Base-by-base conservation (phyloP, 495 filamentous ascomycete genomes). In the Corynascus novoguineensis region DNA sequence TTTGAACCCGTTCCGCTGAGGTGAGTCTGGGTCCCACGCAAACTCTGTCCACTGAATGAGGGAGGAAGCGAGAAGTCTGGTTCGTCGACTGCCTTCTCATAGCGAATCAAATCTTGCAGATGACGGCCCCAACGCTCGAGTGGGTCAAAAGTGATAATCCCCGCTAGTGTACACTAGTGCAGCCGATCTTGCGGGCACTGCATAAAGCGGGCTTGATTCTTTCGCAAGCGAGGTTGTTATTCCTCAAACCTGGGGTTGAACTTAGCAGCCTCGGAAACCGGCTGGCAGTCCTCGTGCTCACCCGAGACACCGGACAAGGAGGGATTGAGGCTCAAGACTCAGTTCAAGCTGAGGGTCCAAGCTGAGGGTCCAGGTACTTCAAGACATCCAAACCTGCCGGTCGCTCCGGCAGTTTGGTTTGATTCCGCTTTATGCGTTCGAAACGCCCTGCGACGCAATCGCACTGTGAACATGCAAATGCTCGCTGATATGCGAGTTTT, bases 131-230 rank as follows among this genome's bases (percentile, higher is more conserved):
- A 11, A 6, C 22, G 8, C 2, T 6, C 22, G 46, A 11, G 49
- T 28, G 35, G 25, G 24, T 37, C 38, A 22, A 4, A 38, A 53
- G 31, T 25, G 44, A 44, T 32, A 45, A 53, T 22, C 40, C 40
- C 40, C 51, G 29, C 29, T 41, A 41, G 17, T 12, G 35, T 6
- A 38, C 14, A n/a, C n/a, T 45, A 22, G 19, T 17, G 51, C 17
- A 45, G 40, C 51, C 28, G 51, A 54, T 45, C 51, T 45, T 29
- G 51, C 51, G 24, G 19, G 27, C 46, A 28, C n/a, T 46, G 40
- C 51, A 46, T 45, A 54, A 45, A 7, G 40, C 19, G 11, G 12
- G 34, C 1, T 9, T 41, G 37, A 41, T 3, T n/a, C 29, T 21
- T 19, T 21, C 21, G 35, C 50, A 53, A 29, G 50, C 50, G 49